Evolutionary conservation across 257 asterid genomes (phyloP).

Genomic region (Verbena officinalis): DNA sequence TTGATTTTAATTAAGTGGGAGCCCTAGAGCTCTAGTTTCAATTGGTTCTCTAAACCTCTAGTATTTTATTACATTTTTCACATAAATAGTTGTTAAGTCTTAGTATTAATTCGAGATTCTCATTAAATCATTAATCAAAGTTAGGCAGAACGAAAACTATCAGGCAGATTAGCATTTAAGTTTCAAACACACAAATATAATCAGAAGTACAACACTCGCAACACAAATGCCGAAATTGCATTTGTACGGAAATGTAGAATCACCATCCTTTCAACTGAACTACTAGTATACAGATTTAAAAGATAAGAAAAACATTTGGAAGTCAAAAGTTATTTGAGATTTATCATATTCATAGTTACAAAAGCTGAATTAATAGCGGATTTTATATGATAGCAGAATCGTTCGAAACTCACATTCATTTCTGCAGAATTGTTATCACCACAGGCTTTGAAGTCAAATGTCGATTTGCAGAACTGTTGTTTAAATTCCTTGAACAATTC

Average conservation of each 20-base stretch:
- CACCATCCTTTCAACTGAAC: not conserved
- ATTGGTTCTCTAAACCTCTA: no score
- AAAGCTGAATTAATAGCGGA: not conserved
- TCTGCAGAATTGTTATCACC: constrained; percentile 41
- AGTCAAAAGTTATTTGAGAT: constrained; percentile 9
- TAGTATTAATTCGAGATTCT: not conserved
- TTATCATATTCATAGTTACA: not conserved
- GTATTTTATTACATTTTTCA: no score
- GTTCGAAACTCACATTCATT: constrained; percentile 52
- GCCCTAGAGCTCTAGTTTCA: no score
- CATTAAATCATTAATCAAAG: not conserved
- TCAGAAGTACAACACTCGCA: constrained; percentile 2
- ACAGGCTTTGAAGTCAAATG: constrained; percentile 22
- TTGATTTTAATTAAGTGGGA: no score
- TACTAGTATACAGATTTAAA: not conserved
- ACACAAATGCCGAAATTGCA: constrained; percentile 5
- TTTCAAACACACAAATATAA: constrained; percentile 1
- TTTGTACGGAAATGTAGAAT: not conserved
- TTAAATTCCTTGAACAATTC: constrained; percentile 66
- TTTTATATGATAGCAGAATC: constrained; percentile 5
- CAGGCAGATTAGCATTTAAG: not conserved
- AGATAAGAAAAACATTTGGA: not conserved
- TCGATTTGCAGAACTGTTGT: constrained; percentile 67
- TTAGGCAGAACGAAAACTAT: not conserved
- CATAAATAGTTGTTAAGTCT: no score